Conservation (phyloP, 345 rosid genomes). For the Moricandia arvensis region DNA sequence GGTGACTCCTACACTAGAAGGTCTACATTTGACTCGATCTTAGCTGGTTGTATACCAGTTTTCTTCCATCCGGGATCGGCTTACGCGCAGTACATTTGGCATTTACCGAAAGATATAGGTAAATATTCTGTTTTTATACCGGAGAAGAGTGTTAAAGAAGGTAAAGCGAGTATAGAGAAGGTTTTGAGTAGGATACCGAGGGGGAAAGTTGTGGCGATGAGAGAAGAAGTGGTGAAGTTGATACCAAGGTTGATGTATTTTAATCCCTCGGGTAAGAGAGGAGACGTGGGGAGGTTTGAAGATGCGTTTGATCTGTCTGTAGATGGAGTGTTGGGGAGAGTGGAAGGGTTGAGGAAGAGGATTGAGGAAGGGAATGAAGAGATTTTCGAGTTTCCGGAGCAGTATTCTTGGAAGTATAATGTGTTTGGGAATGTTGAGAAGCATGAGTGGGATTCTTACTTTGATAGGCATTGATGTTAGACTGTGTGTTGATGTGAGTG, state of each 20-base stretch:
- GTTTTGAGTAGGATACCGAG: constrained; percentile 45
- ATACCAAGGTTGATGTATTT: constrained; percentile 67
- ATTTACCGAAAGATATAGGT: constrained; percentile 57
- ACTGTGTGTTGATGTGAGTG: not conserved
- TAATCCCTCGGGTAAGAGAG: constrained; percentile 43
- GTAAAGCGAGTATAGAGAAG: constrained; percentile 55
- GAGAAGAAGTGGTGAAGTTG: constrained; percentile 55
- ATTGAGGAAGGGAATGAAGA: constrained; percentile 40
- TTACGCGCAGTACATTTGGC: constrained; percentile 81
- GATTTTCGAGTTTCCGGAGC: constrained; percentile 46
- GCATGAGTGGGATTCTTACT: constrained; percentile 70
- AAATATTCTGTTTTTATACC: constrained; percentile 71
- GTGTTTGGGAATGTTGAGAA: constrained; percentile 45
- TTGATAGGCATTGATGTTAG: constrained; percentile 36
- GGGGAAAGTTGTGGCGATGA: constrained; percentile 46
- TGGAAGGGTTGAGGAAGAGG: constrained; percentile 41
- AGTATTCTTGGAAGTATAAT: constrained; percentile 58
- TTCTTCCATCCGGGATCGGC: constrained; percentile 92
- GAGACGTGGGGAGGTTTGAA: constrained; percentile 45
- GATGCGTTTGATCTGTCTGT: constrained; percentile 76
- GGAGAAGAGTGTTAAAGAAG: constrained; percentile 43
- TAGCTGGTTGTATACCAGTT: constrained; percentile 86
- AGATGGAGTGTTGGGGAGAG: constrained; percentile 59
- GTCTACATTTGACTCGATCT: constrained; percentile 76
- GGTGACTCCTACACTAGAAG: constrained; percentile 85